Conservation (phyloP, 495 filamentous ascomycete genomes). For the Hapsidospora chrysogenum region DNA sequence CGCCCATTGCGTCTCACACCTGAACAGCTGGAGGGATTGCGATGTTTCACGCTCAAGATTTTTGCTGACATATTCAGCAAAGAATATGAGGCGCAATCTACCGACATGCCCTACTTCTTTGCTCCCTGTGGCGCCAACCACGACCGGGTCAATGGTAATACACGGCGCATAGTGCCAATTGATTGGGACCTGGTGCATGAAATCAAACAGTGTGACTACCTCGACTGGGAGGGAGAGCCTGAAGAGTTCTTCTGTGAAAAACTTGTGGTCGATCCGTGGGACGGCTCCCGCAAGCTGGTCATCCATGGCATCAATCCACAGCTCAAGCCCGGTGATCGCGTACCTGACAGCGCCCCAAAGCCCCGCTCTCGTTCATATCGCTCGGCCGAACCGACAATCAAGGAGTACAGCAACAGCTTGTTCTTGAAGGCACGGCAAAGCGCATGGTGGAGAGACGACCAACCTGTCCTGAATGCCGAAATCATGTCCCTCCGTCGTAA, state of each 20-base stretch:
- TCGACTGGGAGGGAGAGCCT: conserved; percentile 36
- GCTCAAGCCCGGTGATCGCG: conserved; percentile 25
- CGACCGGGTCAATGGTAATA: background rate
- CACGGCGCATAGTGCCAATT: too few species aligned
- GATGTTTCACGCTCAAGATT: conserved; percentile 52
- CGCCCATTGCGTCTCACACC: conserved; percentile 21
- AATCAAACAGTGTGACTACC: conserved; percentile 27
- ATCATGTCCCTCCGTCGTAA: conserved; percentile 62
- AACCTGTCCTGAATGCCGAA: conserved; percentile 67
- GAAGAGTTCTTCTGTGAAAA: conserved; percentile 42
- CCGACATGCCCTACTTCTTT: conserved; percentile 72
- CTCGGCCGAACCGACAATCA: conserved; percentile 15
- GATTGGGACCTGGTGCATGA: conserved; percentile 47
- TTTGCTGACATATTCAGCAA: conserved; percentile 90
- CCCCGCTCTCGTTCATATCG: conserved; percentile 11
- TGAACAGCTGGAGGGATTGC: conserved; percentile 33
- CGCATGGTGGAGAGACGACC: conserved; percentile 32
- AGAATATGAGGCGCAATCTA: conserved; percentile 42
- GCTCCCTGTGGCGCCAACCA: conserved; percentile 37
- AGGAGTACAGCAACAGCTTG: conserved; percentile 26
- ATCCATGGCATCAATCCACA: conserved; percentile 21
- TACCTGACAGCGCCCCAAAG: conserved; percentile 16
- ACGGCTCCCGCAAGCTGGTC: conserved; percentile 52
- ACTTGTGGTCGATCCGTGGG: conserved; percentile 57
- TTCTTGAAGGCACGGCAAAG: conserved; percentile 15